Evolutionary conservation across 768 basidiomycete species (phyloP).

Genomic region (Neoboletus subvelutipes): DNA sequence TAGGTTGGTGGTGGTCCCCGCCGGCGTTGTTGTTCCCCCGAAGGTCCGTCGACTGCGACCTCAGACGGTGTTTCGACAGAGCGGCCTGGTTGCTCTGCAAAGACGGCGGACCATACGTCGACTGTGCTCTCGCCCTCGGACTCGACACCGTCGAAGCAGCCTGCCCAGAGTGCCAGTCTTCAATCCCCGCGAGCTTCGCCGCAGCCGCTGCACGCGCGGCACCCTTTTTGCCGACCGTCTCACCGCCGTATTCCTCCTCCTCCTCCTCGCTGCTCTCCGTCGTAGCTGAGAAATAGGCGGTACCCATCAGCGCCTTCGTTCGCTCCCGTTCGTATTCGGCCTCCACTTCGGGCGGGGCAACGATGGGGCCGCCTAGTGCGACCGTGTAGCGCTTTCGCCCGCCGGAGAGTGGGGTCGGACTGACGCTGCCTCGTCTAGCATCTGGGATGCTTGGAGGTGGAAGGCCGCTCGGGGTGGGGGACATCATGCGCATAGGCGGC

Average conservation of each 20-base stretch:
- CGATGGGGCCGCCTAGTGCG: slow-evolving; percentile 74
- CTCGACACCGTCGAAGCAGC: slow-evolving; percentile 8
- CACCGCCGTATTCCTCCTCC: slow-evolving; percentile 34
- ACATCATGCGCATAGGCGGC: slow-evolving; percentile 23
- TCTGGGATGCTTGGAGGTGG: slow-evolving; percentile 42
- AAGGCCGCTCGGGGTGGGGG: slow-evolving; percentile 32
- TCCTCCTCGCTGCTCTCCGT: slow-evolving; percentile 38
- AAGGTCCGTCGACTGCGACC: slow-evolving; percentile 41
- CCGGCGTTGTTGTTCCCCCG: slow-evolving; percentile 19
- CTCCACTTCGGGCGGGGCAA: slow-evolving; percentile 34
- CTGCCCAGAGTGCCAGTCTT: slow-evolving; percentile 17
- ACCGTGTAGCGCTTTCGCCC: slow-evolving; percentile 79
- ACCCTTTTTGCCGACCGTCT: slow-evolving; percentile 58
- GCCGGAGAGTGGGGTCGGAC: slow-evolving; percentile 60
- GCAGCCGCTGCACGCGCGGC: slow-evolving; percentile 34
- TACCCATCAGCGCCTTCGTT: slow-evolving; percentile 33
- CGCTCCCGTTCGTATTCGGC: slow-evolving; percentile 32
- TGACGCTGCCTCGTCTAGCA: slow-evolving; percentile 54
- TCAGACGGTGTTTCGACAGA: slow-evolving; percentile 30
- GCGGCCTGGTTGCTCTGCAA: slow-evolving; percentile 31
- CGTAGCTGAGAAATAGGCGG: slow-evolving; percentile 44
- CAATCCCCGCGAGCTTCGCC: slow-evolving; percentile 33
- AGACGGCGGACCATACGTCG: slow-evolving; percentile 46
- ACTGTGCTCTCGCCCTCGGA: slow-evolving; percentile 53
- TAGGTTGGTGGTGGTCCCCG: slow-evolving; percentile 8